Evolutionary conservation across 2,329 filamentous ascomycete genomes (phyloP).

Genomic region (Neofusicoccum umdonicola): DNA sequence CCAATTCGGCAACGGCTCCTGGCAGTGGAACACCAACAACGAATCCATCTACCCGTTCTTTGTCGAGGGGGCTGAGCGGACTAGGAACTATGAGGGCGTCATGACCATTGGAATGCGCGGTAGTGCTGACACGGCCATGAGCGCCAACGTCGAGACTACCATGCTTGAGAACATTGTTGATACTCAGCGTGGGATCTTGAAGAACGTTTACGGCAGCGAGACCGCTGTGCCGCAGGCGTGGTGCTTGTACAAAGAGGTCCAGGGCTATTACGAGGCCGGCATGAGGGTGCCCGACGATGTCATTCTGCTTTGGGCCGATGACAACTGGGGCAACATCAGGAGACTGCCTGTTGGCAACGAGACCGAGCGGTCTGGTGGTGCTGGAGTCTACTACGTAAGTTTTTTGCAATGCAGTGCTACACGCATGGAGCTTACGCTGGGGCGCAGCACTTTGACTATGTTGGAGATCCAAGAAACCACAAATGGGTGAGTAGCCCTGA

Average conservation of each 20-base stretch:
- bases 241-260: slow-evolving; percentile 74
- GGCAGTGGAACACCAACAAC: slow-evolving; percentile 70
- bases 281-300: slow-evolving; percentile 64
- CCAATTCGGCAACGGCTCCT: slow-evolving; percentile 55
- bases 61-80: slow-evolving; percentile 62
- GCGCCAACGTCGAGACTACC: slow-evolving; percentile 55
- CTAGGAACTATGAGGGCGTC: slow-evolving; percentile 64
- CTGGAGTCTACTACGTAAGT: slow-evolving; percentile 61
- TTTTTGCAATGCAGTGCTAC: not conserved
- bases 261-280: slow-evolving; percentile 65
- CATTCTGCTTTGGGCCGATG: slow-evolving; percentile 67
- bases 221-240: slow-evolving; percentile 65
- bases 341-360: slow-evolving; percentile 61
- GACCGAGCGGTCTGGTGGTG: slow-evolving; percentile 58
- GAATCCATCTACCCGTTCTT: slow-evolving; percentile 68
- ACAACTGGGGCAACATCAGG: slow-evolving; percentile 67
- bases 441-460: slow-evolving; percentile 59
- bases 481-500: slow-evolving; percentile 33
- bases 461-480: slow-evolving; percentile 59
- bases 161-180: slow-evolving; percentile 61
- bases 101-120: slow-evolving; percentile 70
- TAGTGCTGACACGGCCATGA: slow-evolving; percentile 63
- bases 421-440: slow-evolving; percentile 28
- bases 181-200: slow-evolving; percentile 59
- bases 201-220: slow-evolving; percentile 53